Evolutionary conservation across 306 rosid genomes (phyloP).

Genomic region (Castanea mollissima): DNA sequence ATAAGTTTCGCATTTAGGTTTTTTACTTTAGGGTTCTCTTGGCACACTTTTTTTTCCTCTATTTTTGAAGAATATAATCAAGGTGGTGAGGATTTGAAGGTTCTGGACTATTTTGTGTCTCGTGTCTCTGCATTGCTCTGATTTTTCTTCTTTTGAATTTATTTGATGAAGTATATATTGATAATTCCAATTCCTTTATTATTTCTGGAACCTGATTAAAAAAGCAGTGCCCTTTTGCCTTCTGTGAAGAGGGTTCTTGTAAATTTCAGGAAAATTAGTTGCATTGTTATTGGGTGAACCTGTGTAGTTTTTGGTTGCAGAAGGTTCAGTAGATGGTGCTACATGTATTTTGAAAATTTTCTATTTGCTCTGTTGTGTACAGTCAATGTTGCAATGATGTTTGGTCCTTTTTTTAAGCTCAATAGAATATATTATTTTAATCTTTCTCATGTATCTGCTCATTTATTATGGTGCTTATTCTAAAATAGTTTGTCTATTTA

Average conservation of each 20-base stretch:
- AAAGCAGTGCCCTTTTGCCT: background rate
- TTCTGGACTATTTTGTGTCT: background rate
- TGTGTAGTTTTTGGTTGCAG: conserved; percentile 13
- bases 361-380: background rate
- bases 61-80: background rate
- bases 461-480: background rate
- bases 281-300: conserved; percentile 25
- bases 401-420: background rate
- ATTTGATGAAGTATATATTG: background rate
- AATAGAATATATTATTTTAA: background rate
- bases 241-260: background rate
- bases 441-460: background rate
- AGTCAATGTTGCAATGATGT: background rate
- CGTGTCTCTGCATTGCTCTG: background rate
- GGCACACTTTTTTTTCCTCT: background rate
- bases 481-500: background rate
- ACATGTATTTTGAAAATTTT: background rate
- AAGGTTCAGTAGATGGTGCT: conserved; percentile 25
- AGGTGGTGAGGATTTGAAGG: no score
- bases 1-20: background rate
- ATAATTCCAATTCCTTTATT: background rate
- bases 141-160: background rate
- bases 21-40: background rate
- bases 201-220: background rate
- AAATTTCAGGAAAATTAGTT: background rate